These are phyloP conservation scores for Monosporascus ibericus DNA, from an alignment of 2,329 filamentous ascomycete species.

Conservation along the genomic window DNA sequence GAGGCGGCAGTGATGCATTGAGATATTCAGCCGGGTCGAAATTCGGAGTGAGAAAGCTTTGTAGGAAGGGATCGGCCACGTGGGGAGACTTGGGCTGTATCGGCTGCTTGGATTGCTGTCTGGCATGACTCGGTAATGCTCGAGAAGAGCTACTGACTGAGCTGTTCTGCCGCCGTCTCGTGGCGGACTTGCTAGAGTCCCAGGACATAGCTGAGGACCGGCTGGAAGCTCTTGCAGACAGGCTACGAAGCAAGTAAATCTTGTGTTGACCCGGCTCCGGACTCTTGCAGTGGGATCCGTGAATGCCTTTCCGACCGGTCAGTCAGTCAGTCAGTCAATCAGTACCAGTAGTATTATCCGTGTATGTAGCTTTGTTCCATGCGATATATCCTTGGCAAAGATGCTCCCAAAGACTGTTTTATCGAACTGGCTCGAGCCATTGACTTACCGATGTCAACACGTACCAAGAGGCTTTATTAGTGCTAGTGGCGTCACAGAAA, in stretches of 20 bases:
- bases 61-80: slow-evolving; percentile 65
- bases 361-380: too few species aligned
- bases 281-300: too few species aligned
- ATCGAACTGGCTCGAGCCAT: too few species aligned
- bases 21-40: slow-evolving; percentile 86
- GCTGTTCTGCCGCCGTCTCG: slow-evolving; percentile 43
- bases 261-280: too few species aligned
- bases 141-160: slow-evolving; percentile 26
- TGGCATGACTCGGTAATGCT: slow-evolving; percentile 34
- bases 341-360: too few species aligned
- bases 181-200: slow-evolving; percentile 28
- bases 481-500: too few species aligned
- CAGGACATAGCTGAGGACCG: slow-evolving; percentile 27
- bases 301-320: too few species aligned
- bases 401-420: too few species aligned
- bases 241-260: not conserved
- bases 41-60: slow-evolving; percentile 65
- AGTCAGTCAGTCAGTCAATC: too few species aligned
- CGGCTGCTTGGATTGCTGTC: slow-evolving; percentile 31
- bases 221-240: not conserved
- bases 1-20: slow-evolving; percentile 68
- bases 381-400: too few species aligned
- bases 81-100: slow-evolving; percentile 51
- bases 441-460: too few species aligned
- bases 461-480: too few species aligned